Base-by-base conservation (phyloP, 805 yeast species). In the Tetrapisispora phaffii region DNA sequence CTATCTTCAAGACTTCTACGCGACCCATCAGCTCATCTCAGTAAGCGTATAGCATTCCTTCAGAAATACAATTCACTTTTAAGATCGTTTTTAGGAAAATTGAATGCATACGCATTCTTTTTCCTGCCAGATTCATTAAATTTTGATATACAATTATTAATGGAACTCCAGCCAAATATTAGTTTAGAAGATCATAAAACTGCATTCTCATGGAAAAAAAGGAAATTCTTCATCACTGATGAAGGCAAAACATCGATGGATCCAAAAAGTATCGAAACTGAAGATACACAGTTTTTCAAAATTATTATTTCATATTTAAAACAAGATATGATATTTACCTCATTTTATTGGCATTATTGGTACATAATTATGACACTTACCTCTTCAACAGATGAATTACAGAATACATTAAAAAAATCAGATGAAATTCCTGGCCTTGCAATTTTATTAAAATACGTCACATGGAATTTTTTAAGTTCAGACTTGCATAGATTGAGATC, bases 311-410 rank as follows among this genome's bases (percentile, higher is more conserved):
- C 66, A 7, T 62, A 63, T 33, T 45, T 63, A 44, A 54, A 55
- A 32, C 58, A 60, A 43, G 60, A 59, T 44, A 40, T 50, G 5
- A 47, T 55, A 9, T 59, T 59, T 32, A 43, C 50, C 35, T 54
- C 60, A 17, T 63, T 63, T 44, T 56, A 59, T 40, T 63, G 60
- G 59, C 62, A 63, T 47, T 62, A 58, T 47, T 62, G 65, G 65
- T 49, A 47, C 35, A 58, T 61, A 15, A 47, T 56, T 12, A 37
- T 57, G 17, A 45, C 44, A 7, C 44, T 32, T 15, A 37, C 48
- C 13, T 29, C 50, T 12, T 2, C 10, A 2, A 10, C 5, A 7
- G 2, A n/a, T 29, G 19, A 34, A 5, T 21, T 13, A 19, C 22
- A 39, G 16, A 22, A 7, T 38, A 5, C 21, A 2, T 3, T 8